Evolutionary conservation across 495 filamentous ascomycete species (phyloP).

Genomic region (Aspergillus heteromorphus): DNA sequence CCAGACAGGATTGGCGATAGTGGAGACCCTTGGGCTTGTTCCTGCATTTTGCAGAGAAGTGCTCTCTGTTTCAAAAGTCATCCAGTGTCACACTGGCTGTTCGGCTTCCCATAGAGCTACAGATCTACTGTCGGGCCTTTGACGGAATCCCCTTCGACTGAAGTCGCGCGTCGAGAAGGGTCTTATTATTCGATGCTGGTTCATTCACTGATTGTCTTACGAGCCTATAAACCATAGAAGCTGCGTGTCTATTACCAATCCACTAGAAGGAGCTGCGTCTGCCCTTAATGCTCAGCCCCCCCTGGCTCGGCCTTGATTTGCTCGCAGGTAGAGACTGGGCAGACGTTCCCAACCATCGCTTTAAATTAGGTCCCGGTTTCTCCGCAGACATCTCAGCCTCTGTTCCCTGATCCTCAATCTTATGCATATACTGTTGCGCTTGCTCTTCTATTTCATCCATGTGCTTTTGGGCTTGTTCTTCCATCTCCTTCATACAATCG

Average conservation of each 20-base stretch:
- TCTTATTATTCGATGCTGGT: too few relatives aligned
- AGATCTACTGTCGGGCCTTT: too few relatives aligned
- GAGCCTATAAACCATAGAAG: too few relatives aligned
- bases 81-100: neutral
- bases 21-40: too few relatives aligned
- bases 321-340: conserved; percentile 1
- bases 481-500: conserved; percentile 15
- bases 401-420: conserved; percentile 7
- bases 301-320: conserved; percentile 7
- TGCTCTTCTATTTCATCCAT: conserved; percentile 13
- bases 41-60: too few relatives aligned
- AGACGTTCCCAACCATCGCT: conserved; percentile 8
- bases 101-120: neutral
- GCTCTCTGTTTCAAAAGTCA: too few relatives aligned
- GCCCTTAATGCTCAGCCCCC: conserved; percentile 5
- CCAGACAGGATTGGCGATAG: too few relatives aligned
- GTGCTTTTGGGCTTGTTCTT: conserved; percentile 6
- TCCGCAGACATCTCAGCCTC: conserved; percentile 13
- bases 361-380: neutral
- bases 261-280: conserved; percentile 12
- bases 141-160: too few relatives aligned
- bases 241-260: neutral
- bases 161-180: too few relatives aligned
- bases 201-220: too few relatives aligned
- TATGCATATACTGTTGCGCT: conserved; percentile 13